Conservation (phyloP, 768 basidiomycete genomes). For the Lyophyllum semitale region DNA sequence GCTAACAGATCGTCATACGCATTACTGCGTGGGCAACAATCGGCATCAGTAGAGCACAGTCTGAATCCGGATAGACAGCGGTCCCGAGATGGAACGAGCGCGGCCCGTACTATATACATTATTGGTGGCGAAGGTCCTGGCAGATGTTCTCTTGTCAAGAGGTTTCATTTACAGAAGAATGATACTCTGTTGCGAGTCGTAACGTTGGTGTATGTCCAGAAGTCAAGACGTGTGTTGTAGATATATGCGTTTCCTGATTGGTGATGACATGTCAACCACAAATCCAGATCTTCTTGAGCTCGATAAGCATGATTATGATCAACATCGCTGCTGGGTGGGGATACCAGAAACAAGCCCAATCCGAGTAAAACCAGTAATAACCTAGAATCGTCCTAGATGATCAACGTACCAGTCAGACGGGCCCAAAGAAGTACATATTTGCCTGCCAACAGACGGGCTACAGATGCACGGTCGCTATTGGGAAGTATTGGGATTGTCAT, state of each 20-base stretch:
- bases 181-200: neutral
- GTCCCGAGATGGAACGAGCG: too few relatives aligned
- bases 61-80: too few relatives aligned
- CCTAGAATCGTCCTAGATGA: too few relatives aligned
- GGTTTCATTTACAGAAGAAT: constrained; percentile 13
- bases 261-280: constrained; percentile 8
- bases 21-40: too few relatives aligned
- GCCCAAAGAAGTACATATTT: constrained; percentile 9
- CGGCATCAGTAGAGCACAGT: too few relatives aligned
- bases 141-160: constrained; percentile 2
- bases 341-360: neutral
- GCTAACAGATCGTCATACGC: too few relatives aligned
- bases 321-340: neutral
- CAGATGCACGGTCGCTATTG: too few relatives aligned
- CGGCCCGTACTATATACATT: too few relatives aligned
- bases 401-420: constrained; percentile 6
- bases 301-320: constrained; percentile 1
- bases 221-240: constrained; percentile 1
- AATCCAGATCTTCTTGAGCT: neutral
- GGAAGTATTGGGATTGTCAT: constrained; percentile 13
- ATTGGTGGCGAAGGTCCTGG: neutral
- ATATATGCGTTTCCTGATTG: constrained; percentile 3
- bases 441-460: constrained; percentile 16
- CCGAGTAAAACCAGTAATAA: too few relatives aligned
- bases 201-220: neutral